These are phyloP conservation scores for Skeletonema costatum DNA, from an alignment of 108 stramenopile genomes.

Conservation along the genomic window DNA sequence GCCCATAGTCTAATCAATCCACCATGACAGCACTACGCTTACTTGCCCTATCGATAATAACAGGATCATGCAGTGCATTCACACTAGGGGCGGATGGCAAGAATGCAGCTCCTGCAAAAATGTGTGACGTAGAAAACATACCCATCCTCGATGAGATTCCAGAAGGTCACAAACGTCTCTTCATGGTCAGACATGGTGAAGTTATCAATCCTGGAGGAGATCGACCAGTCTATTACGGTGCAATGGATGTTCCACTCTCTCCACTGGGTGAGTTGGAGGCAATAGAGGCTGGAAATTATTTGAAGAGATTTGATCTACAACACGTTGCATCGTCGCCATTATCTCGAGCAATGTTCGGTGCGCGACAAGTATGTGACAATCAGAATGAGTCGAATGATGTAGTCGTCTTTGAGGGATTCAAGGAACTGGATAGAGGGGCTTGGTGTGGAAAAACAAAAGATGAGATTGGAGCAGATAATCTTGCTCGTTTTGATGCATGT, in stretches of 20 bases:
- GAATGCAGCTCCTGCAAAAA: constrained; percentile 38
- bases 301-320: constrained; percentile 65
- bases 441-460: constrained; percentile 74
- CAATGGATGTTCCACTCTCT: constrained; percentile 85
- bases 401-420: constrained; percentile 67
- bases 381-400: constrained; percentile 30
- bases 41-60: neutral
- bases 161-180: constrained; percentile 66
- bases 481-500: constrained; percentile 82
- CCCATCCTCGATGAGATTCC: constrained; percentile 43
- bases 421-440: constrained; percentile 75
- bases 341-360: constrained; percentile 80
- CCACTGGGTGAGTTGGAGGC: constrained; percentile 84
- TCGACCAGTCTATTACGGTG: constrained; percentile 85
- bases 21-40: neutral
- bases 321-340: constrained; percentile 78
- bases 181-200: constrained; percentile 89
- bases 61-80: neutral
- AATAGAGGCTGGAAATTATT: constrained; percentile 72
- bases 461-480: constrained; percentile 73
- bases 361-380: constrained; percentile 57
- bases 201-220: constrained; percentile 89
- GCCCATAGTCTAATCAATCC: neutral
- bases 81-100: constrained; percentile 24
- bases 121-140: constrained; percentile 42